Evolutionary conservation across 306 rosid species (phyloP).

Genomic region (Myrica gale): DNA sequence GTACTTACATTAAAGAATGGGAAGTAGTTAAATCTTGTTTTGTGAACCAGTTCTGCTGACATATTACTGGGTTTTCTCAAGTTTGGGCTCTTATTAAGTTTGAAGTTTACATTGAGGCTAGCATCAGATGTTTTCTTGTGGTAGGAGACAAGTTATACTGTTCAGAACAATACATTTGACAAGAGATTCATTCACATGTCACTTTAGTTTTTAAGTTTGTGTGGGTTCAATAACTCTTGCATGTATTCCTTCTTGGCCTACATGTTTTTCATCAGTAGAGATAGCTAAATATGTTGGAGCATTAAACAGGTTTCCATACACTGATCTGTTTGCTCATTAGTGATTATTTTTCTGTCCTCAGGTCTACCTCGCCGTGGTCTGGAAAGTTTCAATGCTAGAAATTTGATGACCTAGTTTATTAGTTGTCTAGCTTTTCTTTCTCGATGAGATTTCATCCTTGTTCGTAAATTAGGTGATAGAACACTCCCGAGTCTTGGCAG

Average conservation of each 20-base stretch:
- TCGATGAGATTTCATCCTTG: slow-evolving; percentile 32
- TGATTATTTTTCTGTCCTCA: slow-evolving; percentile 25
- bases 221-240: neutral
- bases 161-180: neutral
- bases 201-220: neutral
- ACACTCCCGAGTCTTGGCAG: slow-evolving; percentile 32
- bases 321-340: slow-evolving; percentile 16
- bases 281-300: neutral
- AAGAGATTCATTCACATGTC: neutral
- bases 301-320: neutral
- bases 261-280: neutral
- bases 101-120: neutral
- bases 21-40: neutral
- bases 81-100: neutral
- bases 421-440: neutral
- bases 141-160: neutral
- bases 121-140: neutral
- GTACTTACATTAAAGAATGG: neutral
- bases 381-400: slow-evolving; percentile 27
- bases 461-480: slow-evolving; percentile 57
- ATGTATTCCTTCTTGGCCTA: neutral
- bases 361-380: slow-evolving; percentile 31
- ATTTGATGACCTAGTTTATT: slow-evolving; percentile 21
- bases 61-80: neutral
- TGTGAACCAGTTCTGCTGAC: neutral